These are phyloP conservation scores for Pseudogymnoascus sp. DNA, from an alignment of 2,329 filamentous ascomycete species.

Conservation along the genomic window DNA sequence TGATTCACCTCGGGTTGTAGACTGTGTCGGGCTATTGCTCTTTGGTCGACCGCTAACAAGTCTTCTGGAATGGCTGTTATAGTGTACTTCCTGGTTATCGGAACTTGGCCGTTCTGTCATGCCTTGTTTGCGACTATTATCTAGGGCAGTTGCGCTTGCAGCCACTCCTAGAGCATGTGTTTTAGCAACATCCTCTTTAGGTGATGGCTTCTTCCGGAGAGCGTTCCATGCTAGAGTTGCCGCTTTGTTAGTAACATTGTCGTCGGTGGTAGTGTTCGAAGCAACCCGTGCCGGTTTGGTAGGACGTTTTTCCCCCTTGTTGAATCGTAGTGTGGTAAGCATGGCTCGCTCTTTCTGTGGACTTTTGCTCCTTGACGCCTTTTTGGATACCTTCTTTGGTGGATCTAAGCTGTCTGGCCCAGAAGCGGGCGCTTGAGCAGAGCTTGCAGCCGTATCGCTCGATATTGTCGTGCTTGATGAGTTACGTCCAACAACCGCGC, in stretches of 20 bases:
- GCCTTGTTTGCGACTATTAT: constrained; percentile 17
- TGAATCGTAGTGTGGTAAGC: constrained; percentile 53
- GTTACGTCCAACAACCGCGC: constrained; percentile 32
- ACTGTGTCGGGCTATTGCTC: constrained; percentile 14
- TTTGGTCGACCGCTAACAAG: constrained; percentile 20
- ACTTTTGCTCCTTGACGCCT: constrained; percentile 42
- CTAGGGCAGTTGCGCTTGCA: constrained; percentile 22
- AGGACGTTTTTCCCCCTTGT: constrained; percentile 38
- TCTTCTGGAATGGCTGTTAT: constrained; percentile 28
- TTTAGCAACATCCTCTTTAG: constrained; percentile 21
- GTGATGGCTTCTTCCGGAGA: constrained; percentile 25
- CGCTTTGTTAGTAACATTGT: constrained; percentile 52
- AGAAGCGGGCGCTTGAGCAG: constrained; percentile 11
- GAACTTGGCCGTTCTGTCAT: constrained; percentile 12
- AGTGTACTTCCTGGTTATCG: constrained; percentile 21
- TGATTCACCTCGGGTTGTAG: constrained; percentile 18
- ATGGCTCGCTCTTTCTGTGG: constrained; percentile 52
- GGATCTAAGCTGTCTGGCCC: constrained; percentile 19
- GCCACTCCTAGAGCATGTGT: constrained; percentile 22
- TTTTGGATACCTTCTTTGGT: constrained; percentile 23
- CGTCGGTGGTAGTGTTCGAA: constrained; percentile 29
- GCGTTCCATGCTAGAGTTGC: constrained; percentile 56
- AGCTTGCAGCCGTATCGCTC: not conserved
- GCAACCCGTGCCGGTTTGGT: constrained; percentile 32
- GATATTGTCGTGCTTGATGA: constrained; percentile 10